Evolutionary conservation across 23 red algal genomes (phyloP), one percentile per base, ranked within the genome.

Genomic region (Gracilaria gracilis): DNA sequence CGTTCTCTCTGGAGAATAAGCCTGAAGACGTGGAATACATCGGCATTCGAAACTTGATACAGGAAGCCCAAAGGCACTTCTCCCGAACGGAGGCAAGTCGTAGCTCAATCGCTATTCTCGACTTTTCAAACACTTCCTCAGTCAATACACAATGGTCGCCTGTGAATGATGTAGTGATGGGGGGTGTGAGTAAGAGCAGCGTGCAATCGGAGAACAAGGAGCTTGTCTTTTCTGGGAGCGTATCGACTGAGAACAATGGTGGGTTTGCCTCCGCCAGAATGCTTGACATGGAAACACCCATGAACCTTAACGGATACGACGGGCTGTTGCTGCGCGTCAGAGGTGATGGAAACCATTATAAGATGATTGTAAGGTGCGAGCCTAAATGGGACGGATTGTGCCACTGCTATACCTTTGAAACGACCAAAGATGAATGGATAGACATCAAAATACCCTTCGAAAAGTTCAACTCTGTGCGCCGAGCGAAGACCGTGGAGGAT

Each of bases 121-220:
- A 53, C n/a, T 87, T 93, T 79, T 58, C 62, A 32, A 86, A 94
- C 51, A 25, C 46, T 4, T 72, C 64, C 1, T 50, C 48, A 4
- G 57, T 87, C 19, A 14, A 58, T 33, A 29, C 31, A 2, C 49
- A 58, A 77, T 99, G 97, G 97, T 92, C 91, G 3, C 71, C 82
- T 1, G 57, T 99, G 34, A 94, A 99, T 80, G 97, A 99, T 82
- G 88, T 96, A 12, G 97, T 99, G 25, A 99, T 99, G 97, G 97
- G 97, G 0, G 97, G 97, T 7, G 94, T 99, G 2, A 98, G 96
- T 75, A 62, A 78, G 79, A 92, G 91, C 67, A 87, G n/a, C 21
- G 88, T 96, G 17, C 73, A 83, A 37, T 50, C 85, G 14, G 58
- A 90, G 58, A 57, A 61, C 59, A 91, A 79, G n/a, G 75, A 50